Base-by-base conservation (phyloP, 768 basidiomycete genomes). In the Tricholoma flavovirens region DNA sequence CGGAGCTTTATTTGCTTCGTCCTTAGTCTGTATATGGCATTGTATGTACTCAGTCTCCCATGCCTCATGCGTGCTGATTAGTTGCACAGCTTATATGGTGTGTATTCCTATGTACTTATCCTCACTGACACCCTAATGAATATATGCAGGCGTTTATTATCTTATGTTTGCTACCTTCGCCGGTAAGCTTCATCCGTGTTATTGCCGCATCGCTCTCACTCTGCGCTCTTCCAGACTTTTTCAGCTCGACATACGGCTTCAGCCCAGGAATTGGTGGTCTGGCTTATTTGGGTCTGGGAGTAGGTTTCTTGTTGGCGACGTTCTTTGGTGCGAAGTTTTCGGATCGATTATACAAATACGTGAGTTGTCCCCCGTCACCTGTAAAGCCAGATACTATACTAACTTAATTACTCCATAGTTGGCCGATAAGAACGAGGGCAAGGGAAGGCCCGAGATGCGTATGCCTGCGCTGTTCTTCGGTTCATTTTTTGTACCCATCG, bases 381-480 rank as follows among this genome's bases (percentile, higher is more conserved):
- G 40, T 42, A 9, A 9, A 46, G 24, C 8, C 6, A 11, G 19
- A 17, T 4, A 21, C 19, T 42, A 9, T 19, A 19, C 2, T 42
- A 4, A 21, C 17, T 42, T 21, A 15, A 36, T 42, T 42, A 30
- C 11, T 29, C 7, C 10, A 11, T 42, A 84, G 83, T 63, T 85
- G 42, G 72, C 77, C 15, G 69, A 72, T 3, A 77, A 70, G 61
- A 83, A 83, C 54, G 80, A 77, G 14, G 88, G 87, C 1, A 75
- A 79, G 33, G 83, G 83, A 4, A 85, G 79, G 57, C 88, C 88
- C 0, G 88, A 90, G 66, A 86, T 83, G 81, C 83, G 88, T 6
- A 78, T 90, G n/a, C 88, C 88, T 3, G 77, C 80, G 0, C 75
- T 90, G 3, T 80, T 88, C 65, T 72, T 89, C 60, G 88, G 88